A percentile compares a stretch with the other conserved stretches of the same genome.
Evolutionary conservation across 805 yeast species (phyloP).

Genomic region (Ogataea siamensis): DNA sequence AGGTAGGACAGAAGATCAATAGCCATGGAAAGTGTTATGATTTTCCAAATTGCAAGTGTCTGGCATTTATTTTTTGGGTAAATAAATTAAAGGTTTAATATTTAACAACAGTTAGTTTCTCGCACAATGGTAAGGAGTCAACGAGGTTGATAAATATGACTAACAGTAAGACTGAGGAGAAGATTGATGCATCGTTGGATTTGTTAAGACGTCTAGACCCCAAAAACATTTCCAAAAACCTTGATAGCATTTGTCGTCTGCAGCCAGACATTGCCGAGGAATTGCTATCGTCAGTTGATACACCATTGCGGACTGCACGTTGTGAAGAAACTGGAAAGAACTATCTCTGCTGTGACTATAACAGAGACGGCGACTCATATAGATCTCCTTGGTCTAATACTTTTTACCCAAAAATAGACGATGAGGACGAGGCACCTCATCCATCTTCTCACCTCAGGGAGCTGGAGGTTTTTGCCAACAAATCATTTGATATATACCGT

Average conservation of each 20-base stretch:
- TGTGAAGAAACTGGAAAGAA: conserved; percentile 60
- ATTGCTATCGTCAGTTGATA: conserved; percentile 79
- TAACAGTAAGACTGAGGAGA: conserved; percentile 39
- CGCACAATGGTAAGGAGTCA: conserved; percentile 8
- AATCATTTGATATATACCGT: conserved; percentile 87
- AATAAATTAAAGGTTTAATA: conserved; percentile 1
- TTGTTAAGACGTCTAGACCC: conserved; percentile 76
- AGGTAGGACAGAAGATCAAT: conserved; percentile 28
- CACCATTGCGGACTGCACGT: conserved; percentile 59
- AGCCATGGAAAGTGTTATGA: background rate
- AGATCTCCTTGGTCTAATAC: conserved; percentile 89
- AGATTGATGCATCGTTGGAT: conserved; percentile 76
- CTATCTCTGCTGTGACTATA: conserved; percentile 87
- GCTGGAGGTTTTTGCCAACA: conserved; percentile 79
- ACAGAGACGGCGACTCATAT: conserved; percentile 89
- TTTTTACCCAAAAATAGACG: conserved; percentile 53
- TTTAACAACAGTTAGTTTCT: conserved; percentile 10
- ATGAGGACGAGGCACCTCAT: conserved; percentile 65
- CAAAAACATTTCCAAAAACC: conserved; percentile 45
- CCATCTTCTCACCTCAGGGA: conserved; percentile 68
- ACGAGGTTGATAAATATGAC: background rate
- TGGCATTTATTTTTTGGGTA: conserved; percentile 10
- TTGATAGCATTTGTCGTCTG: conserved; percentile 48
- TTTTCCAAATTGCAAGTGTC: conserved; percentile 1
- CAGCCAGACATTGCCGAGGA: conserved; percentile 82